These are phyloP conservation scores for Trifolium dubium DNA, from an alignment of 306 rosid species.

Conservation along the genomic window DNA sequence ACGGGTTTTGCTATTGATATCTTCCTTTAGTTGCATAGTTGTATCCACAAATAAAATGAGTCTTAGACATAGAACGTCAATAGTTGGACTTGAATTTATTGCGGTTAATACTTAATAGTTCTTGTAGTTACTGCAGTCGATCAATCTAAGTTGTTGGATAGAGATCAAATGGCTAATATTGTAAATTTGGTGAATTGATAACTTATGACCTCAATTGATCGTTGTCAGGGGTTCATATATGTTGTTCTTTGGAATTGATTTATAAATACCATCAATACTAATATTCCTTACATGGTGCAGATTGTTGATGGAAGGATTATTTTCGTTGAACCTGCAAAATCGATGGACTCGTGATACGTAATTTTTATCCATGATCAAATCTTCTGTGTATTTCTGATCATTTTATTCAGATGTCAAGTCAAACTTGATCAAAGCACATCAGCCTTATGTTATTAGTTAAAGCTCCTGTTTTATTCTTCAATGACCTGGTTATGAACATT, in stretches of 20 bases:
- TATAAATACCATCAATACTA: background rate
- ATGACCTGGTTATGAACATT: background rate
- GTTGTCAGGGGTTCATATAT: background rate
- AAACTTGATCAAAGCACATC: constrained; percentile 1
- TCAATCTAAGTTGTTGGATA: background rate
- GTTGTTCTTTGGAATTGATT: constrained; percentile 16
- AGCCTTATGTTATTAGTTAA: background rate
- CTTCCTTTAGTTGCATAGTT: background rate
- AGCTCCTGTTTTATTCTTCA: background rate
- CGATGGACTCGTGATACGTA: constrained; percentile 28
- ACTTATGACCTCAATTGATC: background rate
- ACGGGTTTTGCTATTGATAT: background rate
- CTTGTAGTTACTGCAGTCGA: background rate
- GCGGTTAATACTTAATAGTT: background rate
- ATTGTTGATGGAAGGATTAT: constrained; percentile 72
- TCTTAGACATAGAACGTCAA: background rate
- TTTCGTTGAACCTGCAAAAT: constrained; percentile 69
- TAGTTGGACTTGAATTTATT: background rate
- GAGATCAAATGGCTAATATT: background rate
- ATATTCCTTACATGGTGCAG: constrained; percentile 48
- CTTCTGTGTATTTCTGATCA: background rate
- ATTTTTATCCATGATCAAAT: background rate
- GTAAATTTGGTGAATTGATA: background rate
- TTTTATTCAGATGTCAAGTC: background rate
- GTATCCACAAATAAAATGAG: background rate